Base-by-base conservation (phyloP, 208 protist species). In the Trypanosoma brucei region DNA sequence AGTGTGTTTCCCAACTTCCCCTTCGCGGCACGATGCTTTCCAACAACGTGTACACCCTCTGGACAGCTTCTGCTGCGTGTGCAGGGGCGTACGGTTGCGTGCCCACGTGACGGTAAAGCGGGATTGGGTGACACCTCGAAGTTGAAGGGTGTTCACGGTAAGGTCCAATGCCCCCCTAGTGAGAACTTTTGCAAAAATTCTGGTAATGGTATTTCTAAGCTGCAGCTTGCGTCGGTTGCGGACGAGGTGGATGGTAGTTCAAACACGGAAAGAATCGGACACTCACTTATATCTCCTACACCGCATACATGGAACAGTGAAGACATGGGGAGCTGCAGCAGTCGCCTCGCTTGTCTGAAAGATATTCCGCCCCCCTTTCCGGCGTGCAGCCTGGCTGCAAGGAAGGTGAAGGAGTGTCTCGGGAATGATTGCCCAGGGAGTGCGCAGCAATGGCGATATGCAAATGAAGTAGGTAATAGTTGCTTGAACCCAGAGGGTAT, bases 21-120 rank as follows among this genome's bases (percentile, higher is more conserved):
- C 1, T 49, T 39, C 5, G 66, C 66, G 42, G 46, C 65, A 30
- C 61, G 79, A 2, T 89, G 83, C 56, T 67, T 85, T 22, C 79
- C 66, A 57, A 63, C 66, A 54, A 59, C 68, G 1, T 89, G 83
- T 70, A 78, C 70, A 33, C 31, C 52, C 0, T 42, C 35, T 38
- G 62, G 57, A 40, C 71, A 75, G 50, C 55, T 89, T 13, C 48
- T 85, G 0, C 45, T 89, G 4, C 59, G 63, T 30, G 60, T 85
- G 1, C 79, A 85, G 40, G 79, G 72, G 11, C 79, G 84, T 50
- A 84, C 78, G 6, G 76, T 77, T 0, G 13, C 2, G 37, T 85
- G 78, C 50, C 79, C 83, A 4, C 55, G 14, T 14, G 37, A 81
- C 56, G 79, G 76, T 22, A 62, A 52, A 7, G 76, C 55, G 8